Base-by-base conservation (phyloP, 1,139 yeast species). In the Pichia sp. region DNA sequence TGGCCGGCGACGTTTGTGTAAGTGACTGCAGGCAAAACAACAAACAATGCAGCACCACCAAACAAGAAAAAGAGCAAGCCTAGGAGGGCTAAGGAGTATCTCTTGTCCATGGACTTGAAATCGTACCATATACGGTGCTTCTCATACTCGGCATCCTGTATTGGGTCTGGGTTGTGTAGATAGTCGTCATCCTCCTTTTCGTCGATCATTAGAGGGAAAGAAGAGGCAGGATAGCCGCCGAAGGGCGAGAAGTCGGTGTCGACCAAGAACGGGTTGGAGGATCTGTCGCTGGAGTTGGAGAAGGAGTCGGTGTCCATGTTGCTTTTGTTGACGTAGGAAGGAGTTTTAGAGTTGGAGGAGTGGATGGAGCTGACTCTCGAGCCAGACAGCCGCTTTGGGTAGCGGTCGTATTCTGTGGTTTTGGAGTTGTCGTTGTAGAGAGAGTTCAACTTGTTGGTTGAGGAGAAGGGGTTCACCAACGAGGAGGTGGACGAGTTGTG, bases 111-210 rank as follows among this genome's bases (percentile, higher is more conserved):
- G 59, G 76, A 69, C 67, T 80, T 79, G 71, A 85, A 70, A 66
- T 85, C 90, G 59, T 79, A 68, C 59, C 75, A 63, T 62, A 84
- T 79, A 60, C 89, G 71, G 64, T 82, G 78, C 59, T 80, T 82
- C 61, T 88, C 95, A 63, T 84, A 81, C 59, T 83, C 79, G 19
- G 95, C 95, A 69, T 90, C 97, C 49, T 80, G 84, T 44, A 90
- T 85, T 8, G 96, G 96, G 68, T 90, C 96, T 1, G 97, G 97
- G 69, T 90, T 90, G 70, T 90, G 97, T 60, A 90, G 69, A 66
- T 88, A 90, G 68, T 90, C 97, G 72, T 90, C 97, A 2, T 89
- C 86, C 70, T 90, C 97, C 70, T 87, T 87, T 64, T 90, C 97
- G 57, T 90, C 96, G 60, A 90, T 82, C 62, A 81, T 84, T 54